A percentile compares a stretch with the other conserved stretches of the same genome.
phyloP scores from a whole-genome alignment of 1,284 basidiomycete species.

The Marasmius sp. region DNA sequence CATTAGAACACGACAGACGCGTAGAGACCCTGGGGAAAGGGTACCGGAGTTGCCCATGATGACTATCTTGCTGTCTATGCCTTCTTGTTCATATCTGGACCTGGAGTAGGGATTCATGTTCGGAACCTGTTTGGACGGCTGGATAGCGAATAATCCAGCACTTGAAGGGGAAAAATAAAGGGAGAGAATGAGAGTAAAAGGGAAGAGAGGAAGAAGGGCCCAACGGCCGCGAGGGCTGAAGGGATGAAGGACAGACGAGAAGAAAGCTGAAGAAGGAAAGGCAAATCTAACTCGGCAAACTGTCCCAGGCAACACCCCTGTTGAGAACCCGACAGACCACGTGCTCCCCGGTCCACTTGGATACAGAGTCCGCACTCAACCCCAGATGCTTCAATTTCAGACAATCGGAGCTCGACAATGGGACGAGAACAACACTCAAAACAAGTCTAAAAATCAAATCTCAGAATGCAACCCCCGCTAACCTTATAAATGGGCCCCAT shows the following conservation, averaged over 20 bases:
- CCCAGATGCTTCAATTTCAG: background rate
- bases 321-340: background rate
- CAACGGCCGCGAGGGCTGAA: conserved; percentile 15
- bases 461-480: too few relatives aligned
- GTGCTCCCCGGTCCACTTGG: background rate
- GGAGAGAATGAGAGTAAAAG: conserved; percentile 24
- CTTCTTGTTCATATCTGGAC: conserved; percentile 46
- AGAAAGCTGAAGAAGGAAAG: conserved; percentile 16
- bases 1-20: conserved; percentile 3
- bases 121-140: conserved; percentile 26
- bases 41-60: conserved; percentile 93
- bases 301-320: background rate
- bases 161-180: conserved; percentile 27
- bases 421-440: background rate
- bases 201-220: conserved; percentile 22
- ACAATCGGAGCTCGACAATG: background rate
- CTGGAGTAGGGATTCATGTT: conserved; percentile 64
- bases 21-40: conserved; percentile 19
- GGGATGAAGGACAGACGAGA: conserved; percentile 22
- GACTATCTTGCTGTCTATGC: conserved; percentile 95
- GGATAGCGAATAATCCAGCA: conserved; percentile 32
- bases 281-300: conserved; percentile 1
- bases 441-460: background rate
- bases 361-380: background rate
- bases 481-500: too few relatives aligned